Percentiles rank a stretch among this genome's conserved stretches.
These are phyloP conservation scores for Nevesoporus exiguus DNA, from an alignment of 768 basidiomycete genomes.

Conservation along the genomic window DNA sequence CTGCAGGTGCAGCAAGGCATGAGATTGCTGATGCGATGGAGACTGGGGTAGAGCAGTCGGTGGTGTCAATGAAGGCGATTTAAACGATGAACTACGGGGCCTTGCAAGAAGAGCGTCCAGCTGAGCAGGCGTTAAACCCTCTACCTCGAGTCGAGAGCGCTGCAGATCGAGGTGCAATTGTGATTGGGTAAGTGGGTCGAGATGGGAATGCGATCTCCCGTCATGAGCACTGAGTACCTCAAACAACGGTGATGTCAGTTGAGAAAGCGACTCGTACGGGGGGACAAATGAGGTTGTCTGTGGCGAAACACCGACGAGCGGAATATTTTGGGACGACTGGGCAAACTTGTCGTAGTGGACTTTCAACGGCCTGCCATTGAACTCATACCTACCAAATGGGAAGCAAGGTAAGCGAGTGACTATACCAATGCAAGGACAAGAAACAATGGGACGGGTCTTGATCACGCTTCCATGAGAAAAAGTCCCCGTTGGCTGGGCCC, in stretches of 20 bases:
- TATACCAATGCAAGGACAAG: not conserved
- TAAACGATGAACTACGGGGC: constrained; percentile 23
- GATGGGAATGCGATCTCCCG: constrained; percentile 16
- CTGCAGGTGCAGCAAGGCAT: constrained; percentile 18
- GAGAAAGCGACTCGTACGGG: constrained; percentile 23
- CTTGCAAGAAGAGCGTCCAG: constrained; percentile 28
- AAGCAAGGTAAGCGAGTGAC: constrained; percentile 7
- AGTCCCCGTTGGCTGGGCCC: not conserved
- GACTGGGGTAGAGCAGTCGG: constrained; percentile 17
- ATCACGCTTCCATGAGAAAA: not conserved
- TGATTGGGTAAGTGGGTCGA: constrained; percentile 24
- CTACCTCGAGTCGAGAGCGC: constrained; percentile 27
- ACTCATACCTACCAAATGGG: constrained; percentile 62
- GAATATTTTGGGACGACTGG: constrained; percentile 31
- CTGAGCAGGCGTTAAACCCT: constrained; percentile 25
- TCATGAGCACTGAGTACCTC: constrained; percentile 27
- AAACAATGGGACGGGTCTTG: not conserved
- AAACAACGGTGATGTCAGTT: constrained; percentile 19
- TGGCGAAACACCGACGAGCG: constrained; percentile 23
- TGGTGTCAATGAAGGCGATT: constrained; percentile 22
- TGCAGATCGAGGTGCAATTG: constrained; percentile 25
- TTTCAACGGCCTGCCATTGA: constrained; percentile 81
- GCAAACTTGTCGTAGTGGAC: constrained; percentile 90
- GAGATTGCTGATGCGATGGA: constrained; percentile 18
- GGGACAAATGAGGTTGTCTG: constrained; percentile 18